Conservation (phyloP, 495 filamentous ascomycete genomes). For the Hyaloscypha hepaticicola region DNA sequence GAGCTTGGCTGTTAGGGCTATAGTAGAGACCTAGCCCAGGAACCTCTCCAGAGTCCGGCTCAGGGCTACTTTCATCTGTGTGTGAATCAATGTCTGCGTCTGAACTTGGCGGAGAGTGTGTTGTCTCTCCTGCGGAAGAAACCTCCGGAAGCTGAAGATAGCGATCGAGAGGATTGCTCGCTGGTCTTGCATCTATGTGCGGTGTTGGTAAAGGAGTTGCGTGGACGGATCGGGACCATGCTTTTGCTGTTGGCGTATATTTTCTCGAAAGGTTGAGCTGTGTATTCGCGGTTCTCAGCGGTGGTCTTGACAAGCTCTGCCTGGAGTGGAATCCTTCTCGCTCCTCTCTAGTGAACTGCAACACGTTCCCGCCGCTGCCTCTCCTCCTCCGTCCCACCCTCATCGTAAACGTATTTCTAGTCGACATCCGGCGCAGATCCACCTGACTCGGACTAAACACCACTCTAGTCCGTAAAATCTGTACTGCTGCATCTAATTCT, state of each 20-base stretch:
- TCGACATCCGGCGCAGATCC: slow-evolving; percentile 52
- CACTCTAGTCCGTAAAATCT: slow-evolving; percentile 69
- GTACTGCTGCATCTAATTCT: slow-evolving; percentile 79
- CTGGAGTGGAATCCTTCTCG: slow-evolving; percentile 11
- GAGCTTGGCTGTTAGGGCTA: background rate
- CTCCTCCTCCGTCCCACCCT: slow-evolving; percentile 19
- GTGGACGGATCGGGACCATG: slow-evolving; percentile 7
- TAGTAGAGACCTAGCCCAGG: slow-evolving; percentile 12
- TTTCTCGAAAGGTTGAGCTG: slow-evolving; percentile 14
- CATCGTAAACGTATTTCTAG: slow-evolving; percentile 21
- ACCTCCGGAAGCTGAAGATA: slow-evolving; percentile 19
- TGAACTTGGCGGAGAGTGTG: slow-evolving; percentile 18
- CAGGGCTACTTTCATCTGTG: slow-evolving; percentile 32
- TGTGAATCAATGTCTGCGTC: slow-evolving; percentile 33
- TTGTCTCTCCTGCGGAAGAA: slow-evolving; percentile 29
- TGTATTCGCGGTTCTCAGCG: slow-evolving; percentile 20
- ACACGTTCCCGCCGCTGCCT: slow-evolving; percentile 11
- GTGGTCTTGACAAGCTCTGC: slow-evolving; percentile 21
- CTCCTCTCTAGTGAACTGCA: background rate
- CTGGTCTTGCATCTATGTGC: background rate
- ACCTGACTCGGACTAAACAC: slow-evolving; percentile 77
- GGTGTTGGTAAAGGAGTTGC: slow-evolving; percentile 10
- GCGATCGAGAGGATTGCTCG: background rate
- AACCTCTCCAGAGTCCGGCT: slow-evolving; percentile 17
- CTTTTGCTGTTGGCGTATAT: background rate